phyloP scores from a whole-genome alignment of 176 grass and related monocot genomes.

The Tillandsia fasciculata region DNA sequence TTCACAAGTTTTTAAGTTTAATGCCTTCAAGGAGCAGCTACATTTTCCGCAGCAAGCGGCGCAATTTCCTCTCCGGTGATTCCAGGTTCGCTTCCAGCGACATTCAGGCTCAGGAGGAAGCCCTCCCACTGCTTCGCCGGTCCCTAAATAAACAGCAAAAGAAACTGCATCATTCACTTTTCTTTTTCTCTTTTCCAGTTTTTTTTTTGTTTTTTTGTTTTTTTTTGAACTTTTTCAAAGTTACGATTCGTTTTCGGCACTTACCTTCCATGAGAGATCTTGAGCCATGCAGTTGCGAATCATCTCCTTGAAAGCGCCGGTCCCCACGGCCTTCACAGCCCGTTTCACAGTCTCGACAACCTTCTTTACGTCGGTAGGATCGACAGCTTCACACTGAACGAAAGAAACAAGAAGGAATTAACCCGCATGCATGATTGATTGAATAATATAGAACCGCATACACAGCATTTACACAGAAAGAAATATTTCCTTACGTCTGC shows the following conservation, averaged over 20 bases:
- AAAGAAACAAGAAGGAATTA: neutral
- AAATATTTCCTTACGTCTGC: conserved; percentile 37
- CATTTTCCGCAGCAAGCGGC: conserved; percentile 77
- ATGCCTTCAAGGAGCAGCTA: conserved; percentile 62
- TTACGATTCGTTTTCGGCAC: neutral
- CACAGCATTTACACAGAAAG: neutral
- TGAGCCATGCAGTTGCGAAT: conserved; percentile 82
- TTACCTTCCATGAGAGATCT: conserved; percentile 96
- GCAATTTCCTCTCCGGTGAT: conserved; percentile 64
- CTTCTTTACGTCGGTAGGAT: conserved; percentile 57
- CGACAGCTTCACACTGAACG: conserved; percentile 48
- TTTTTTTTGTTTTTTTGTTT: no score
- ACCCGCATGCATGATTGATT: neutral
- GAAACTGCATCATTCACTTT: neutral
- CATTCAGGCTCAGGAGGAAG: conserved; percentile 41
- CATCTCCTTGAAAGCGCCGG: conserved; percentile 49
- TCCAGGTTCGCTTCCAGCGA: conserved; percentile 47
- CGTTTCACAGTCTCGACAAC: conserved; percentile 51
- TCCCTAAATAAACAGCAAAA: conserved; percentile 22
- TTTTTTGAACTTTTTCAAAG: no score
- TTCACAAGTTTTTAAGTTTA: no score
- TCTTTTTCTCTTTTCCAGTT: no score
- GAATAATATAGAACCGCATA: neutral
- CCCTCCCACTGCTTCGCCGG: conserved; percentile 85
- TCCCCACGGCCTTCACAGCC: conserved; percentile 51